These are phyloP conservation scores for Alnus rubra DNA, from an alignment of 306 rosid genomes.

Conservation along the genomic window DNA sequence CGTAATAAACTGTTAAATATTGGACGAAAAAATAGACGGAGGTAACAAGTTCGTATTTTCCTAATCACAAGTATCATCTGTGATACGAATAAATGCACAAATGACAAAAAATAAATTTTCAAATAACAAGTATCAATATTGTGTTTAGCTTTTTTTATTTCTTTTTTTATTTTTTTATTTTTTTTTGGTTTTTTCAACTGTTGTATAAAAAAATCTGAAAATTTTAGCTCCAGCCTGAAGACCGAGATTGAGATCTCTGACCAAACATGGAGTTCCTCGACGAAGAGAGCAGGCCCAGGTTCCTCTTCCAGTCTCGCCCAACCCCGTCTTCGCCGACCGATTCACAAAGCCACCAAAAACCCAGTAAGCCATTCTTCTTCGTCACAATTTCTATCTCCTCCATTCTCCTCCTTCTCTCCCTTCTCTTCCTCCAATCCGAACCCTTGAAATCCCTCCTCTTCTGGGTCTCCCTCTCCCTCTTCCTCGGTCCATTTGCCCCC, in stretches of 20 bases:
- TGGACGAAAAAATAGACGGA: too few relatives aligned
- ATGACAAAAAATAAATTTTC: too few relatives aligned
- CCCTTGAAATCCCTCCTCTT: slow-evolving; percentile 62
- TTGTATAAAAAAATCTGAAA: too few relatives aligned
- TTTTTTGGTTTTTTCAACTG: too few relatives aligned
- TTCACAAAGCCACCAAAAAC: slow-evolving; percentile 13
- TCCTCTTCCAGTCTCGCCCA: slow-evolving; percentile 47
- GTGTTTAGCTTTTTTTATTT: too few relatives aligned
- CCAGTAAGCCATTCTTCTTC: slow-evolving; percentile 34
- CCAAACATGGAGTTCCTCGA: slow-evolving; percentile 55
- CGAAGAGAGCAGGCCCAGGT: slow-evolving; percentile 60
- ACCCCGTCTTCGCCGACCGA: slow-evolving; percentile 19
- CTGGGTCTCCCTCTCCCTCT: slow-evolving; percentile 79
- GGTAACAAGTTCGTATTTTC: too few relatives aligned
- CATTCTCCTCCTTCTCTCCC: slow-evolving; percentile 33
- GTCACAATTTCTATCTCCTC: slow-evolving; percentile 31
- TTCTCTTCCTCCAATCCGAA: slow-evolving; percentile 49
- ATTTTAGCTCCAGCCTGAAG: neutral
- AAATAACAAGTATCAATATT: too few relatives aligned
- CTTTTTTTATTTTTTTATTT: too few relatives aligned
- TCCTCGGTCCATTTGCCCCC: slow-evolving; percentile 83
- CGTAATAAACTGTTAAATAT: too few relatives aligned
- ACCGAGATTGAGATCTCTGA: neutral
- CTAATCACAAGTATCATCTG: too few relatives aligned
- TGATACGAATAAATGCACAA: too few relatives aligned